Evolutionary conservation across 345 rosid species (phyloP).

Genomic region (Kandelia obovata): DNA sequence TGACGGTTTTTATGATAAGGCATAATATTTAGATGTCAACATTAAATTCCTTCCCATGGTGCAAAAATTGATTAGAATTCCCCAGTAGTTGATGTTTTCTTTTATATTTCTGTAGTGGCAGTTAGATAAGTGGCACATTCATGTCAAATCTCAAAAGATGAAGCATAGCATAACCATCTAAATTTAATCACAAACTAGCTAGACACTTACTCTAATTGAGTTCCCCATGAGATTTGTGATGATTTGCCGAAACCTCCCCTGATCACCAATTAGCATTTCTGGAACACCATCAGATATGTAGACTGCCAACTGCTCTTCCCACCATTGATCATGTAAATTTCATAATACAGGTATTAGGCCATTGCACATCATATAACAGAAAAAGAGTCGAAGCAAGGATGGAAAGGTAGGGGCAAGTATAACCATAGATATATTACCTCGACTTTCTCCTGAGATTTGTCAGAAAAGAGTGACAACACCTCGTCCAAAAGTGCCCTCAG

Average conservation of each 20-base stretch:
- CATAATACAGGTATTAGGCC: conserved; percentile 12
- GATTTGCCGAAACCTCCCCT: conserved; percentile 89
- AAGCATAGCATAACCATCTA: too few species aligned
- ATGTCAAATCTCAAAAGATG: too few species aligned
- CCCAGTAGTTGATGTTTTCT: not conserved
- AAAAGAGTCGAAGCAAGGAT: not conserved
- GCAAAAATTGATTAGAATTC: not conserved
- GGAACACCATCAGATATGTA: conserved; percentile 86
- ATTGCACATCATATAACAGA: not conserved
- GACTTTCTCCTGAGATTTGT: conserved; percentile 75
- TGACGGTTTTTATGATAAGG: too few species aligned
- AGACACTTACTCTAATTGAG: conserved; percentile 70
- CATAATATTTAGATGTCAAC: too few species aligned
- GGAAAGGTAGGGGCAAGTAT: not conserved
- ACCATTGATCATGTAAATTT: conserved; percentile 18
- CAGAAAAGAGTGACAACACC: conserved; percentile 89
- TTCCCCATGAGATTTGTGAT: conserved; percentile 95
- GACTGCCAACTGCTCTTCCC: conserved; percentile 71
- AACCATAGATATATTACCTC: conserved; percentile 51
- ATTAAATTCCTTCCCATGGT: not conserved
- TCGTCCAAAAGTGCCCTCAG: conserved; percentile 78
- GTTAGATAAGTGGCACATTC: too few species aligned
- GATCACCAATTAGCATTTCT: conserved; percentile 80
- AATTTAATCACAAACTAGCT: not conserved
- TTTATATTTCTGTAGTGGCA: not conserved